Percentiles rank a stretch among this genome's conserved stretches.
Conservation (phyloP, 2,329 filamentous ascomycete species). For the Clarireedia sp. region DNA sequence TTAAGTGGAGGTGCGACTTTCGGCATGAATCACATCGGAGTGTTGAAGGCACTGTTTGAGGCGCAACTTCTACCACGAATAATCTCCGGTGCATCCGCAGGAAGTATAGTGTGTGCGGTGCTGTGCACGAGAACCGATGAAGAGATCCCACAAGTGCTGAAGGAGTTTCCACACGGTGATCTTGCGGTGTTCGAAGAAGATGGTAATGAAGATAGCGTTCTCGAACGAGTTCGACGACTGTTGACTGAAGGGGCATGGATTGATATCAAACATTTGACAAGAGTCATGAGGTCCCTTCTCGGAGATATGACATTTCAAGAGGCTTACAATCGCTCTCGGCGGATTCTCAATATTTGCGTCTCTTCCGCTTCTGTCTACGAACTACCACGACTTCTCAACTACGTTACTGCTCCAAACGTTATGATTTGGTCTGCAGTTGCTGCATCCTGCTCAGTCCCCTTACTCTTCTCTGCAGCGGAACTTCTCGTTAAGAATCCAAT, state of each 20-base stretch:
- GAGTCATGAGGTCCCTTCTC: constrained; percentile 72
- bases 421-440: constrained; percentile 95
- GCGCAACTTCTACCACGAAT: constrained; percentile 56
- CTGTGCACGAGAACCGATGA: constrained; percentile 56
- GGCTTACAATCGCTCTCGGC: constrained; percentile 86
- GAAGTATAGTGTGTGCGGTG: constrained; percentile 61
- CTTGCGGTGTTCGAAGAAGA: constrained; percentile 55
- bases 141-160: constrained; percentile 50
- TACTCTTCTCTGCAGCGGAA: constrained; percentile 72
- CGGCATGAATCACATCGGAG: constrained; percentile 66
- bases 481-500: constrained; percentile 77
- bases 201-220: constrained; percentile 51
- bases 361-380: constrained; percentile 84
- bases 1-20: constrained; percentile 64
- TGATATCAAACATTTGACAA: constrained; percentile 72
- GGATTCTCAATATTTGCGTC: constrained; percentile 90
- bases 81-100: constrained; percentile 60
- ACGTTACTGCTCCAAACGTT: constrained; percentile 87
- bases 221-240: constrained; percentile 63
- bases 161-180: constrained; percentile 53
- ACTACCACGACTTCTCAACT: constrained; percentile 79
- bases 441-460: constrained; percentile 88
- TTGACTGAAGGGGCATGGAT: constrained; percentile 78
- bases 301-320: constrained; percentile 93
- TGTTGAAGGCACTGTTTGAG: constrained; percentile 59